Base-by-base conservation (phyloP, 2,329 filamentous ascomycete species). In the Cyphellophora attinorum region DNA sequence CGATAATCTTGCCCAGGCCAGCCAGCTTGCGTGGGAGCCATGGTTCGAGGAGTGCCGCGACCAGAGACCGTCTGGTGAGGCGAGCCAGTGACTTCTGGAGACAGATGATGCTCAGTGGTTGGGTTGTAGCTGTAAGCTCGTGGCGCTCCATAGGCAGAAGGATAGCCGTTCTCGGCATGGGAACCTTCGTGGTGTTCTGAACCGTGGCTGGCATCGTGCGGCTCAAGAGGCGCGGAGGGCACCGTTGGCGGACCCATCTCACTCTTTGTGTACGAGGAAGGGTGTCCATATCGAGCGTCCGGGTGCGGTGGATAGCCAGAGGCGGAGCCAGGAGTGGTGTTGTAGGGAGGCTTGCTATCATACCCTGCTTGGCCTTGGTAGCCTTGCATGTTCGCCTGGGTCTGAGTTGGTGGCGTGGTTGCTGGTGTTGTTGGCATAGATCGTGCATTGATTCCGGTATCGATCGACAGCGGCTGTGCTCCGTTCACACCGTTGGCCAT, bases 381-480 rank as follows among this genome's bases (percentile, higher is more conserved):
- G 3, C 77, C 65, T 49, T 81, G 81, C 71, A 94, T 85, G 52
- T 73, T 79, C 49, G 85, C 81, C 42, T 93, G 70, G 17, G 73
- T 70, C 41, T 71, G 74, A 15, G 84, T 85, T 1, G 89, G 89
- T 10, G 89, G 88, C 0, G 89, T 93, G 5, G 85, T 89, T 16
- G 85, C 85, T 41, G 85, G 85, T n/a, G 85, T 93, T 6, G 81
- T 85, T 35, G 85, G 86, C 70, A 94, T 85, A 44, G 85, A 93
- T 50, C 85, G 80, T 40, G 81, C 68, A 59, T 81, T 85, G 50
- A 91, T 64, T 40, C 76, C 72, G 16, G 82, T 85, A 50, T 93
- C 85, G 51, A 93, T 85, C 17, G 83, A 79, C 59, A 93, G 72
- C 33, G 81, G 72, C 60, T 85, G 83, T 48, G 69, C 64, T 52